phyloP scores from a whole-genome alignment of 2,329 filamentous ascomycete genomes.

The Stylonectria norvegica region DNA sequence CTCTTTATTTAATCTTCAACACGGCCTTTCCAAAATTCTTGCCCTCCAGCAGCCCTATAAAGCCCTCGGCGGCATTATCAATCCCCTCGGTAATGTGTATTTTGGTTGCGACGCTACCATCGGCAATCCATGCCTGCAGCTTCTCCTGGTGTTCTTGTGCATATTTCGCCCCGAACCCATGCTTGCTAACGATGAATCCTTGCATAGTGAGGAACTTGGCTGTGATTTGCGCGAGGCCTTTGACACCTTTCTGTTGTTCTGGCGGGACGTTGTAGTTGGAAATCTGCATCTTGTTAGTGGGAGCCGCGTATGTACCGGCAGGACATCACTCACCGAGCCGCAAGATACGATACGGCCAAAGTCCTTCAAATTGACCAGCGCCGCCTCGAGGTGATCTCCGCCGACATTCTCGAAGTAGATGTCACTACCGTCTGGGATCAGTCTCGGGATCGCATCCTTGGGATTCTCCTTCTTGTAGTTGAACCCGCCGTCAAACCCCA shows the following conservation, averaged over 20 bases:
- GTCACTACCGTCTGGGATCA: constrained; percentile 75
- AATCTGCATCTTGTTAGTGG: no score
- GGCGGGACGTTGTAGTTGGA: no score
- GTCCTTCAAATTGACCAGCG: constrained; percentile 48
- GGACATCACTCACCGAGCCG: constrained; percentile 54
- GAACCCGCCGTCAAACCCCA: constrained; percentile 62
- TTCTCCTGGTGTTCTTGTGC: constrained; percentile 69
- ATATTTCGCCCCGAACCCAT: constrained; percentile 65
- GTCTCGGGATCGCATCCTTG: constrained; percentile 60
- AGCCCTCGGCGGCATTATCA: constrained; percentile 70
- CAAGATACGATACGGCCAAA: constrained; percentile 64
- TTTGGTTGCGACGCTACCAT: constrained; percentile 71
- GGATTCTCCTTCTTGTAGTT: constrained; percentile 86
- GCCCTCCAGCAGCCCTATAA: constrained; percentile 71
- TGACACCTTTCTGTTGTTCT: no score
- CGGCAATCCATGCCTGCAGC: constrained; percentile 70
- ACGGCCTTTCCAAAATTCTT: constrained; percentile 87
- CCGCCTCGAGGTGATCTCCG: constrained; percentile 49
- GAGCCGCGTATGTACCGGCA: no score
- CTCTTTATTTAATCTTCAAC: constrained; percentile 54
- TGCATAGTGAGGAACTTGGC: constrained; percentile 65
- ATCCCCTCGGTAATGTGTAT: constrained; percentile 69
- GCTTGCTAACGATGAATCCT: constrained; percentile 71
- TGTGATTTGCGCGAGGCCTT: constrained; percentile 63
- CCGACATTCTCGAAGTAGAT: constrained; percentile 58